Evolutionary conservation across 2,329 filamentous ascomycete genomes (phyloP).

Genomic region (Aspergillus udagawae): DNA sequence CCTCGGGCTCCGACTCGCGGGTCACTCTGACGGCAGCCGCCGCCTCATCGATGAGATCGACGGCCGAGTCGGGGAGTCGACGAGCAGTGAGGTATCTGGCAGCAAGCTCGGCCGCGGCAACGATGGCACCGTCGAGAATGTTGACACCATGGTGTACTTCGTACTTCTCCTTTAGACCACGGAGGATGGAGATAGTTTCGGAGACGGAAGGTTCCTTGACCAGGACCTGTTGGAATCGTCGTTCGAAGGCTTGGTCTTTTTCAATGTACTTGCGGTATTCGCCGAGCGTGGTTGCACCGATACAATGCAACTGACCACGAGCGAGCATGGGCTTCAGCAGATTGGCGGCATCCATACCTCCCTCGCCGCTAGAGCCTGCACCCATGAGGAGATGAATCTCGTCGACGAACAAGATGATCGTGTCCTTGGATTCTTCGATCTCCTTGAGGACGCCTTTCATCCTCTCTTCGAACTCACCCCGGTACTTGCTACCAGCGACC

Average conservation of each 20-base stretch:
- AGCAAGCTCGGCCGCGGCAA: conserved; percentile 84
- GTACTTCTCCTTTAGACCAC: conserved; percentile 95
- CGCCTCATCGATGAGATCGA: conserved; percentile 94
- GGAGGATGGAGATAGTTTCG: conserved; percentile 96
- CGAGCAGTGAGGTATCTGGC: conserved; percentile 89
- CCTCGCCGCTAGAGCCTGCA: conserved; percentile 87
- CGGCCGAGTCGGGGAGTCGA: conserved; percentile 90
- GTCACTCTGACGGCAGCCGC: conserved; percentile 94
- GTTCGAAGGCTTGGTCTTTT: conserved; percentile 96
- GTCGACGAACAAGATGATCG: conserved; percentile 96
- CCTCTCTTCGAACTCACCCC: conserved; percentile 96
- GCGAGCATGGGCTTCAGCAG: conserved; percentile 97
- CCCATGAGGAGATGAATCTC: conserved; percentile 99
- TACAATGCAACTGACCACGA: conserved; percentile 93
- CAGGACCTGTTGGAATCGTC: conserved; percentile 95
- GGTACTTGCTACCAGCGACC: conserved; percentile 96
- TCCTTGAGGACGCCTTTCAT: conserved; percentile 99
- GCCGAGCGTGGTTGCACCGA: conserved; percentile 88
- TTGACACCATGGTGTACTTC: conserved; percentile 98
- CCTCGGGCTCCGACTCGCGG: conserved; percentile 92
- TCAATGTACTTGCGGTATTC: conserved; percentile 99
- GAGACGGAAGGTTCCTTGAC: conserved; percentile 87
- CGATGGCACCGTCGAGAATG: conserved; percentile 90
- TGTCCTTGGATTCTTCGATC: conserved; percentile 89
- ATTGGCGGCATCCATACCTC: conserved; percentile 98